Percentiles rank a stretch among this genome's conserved stretches.
phyloP scores from a whole-genome alignment of 2,329 filamentous ascomycete genomes.

The Cladophialophora carrionii region DNA sequence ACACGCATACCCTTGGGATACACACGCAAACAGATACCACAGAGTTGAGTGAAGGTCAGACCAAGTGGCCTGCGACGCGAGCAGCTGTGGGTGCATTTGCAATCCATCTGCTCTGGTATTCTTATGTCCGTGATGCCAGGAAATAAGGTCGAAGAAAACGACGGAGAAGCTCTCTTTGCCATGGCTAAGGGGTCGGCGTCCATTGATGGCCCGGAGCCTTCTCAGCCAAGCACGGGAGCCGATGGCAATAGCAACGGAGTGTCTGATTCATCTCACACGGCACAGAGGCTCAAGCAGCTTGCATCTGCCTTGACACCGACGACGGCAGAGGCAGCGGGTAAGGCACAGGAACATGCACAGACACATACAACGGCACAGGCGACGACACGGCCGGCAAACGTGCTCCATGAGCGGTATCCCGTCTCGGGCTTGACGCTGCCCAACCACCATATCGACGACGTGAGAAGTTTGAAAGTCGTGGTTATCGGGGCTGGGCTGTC shows the following conservation, averaged over 20 bases:
- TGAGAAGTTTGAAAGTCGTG: slow-evolving; percentile 43
- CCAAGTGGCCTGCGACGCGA: background rate
- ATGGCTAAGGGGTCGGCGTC: slow-evolving; percentile 1
- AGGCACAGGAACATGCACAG: background rate
- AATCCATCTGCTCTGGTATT: background rate
- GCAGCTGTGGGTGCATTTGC: background rate
- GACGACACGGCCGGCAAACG: slow-evolving; percentile 7
- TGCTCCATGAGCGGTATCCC: slow-evolving; percentile 16
- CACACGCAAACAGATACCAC: background rate
- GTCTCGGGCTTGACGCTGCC: slow-evolving; percentile 36
- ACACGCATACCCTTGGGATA: background rate
- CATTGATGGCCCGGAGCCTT: slow-evolving; percentile 5
- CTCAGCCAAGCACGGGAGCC: background rate
- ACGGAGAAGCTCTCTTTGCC: background rate
- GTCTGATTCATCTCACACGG: background rate
- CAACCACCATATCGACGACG: slow-evolving; percentile 43
- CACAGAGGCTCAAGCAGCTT: background rate
- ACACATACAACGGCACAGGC: background rate
- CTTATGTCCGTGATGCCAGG: background rate
- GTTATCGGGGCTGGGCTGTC: slow-evolving; percentile 48
- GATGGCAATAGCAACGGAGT: no score
- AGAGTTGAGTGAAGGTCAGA: background rate
- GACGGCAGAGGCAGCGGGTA: no score
- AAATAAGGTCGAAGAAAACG: background rate
- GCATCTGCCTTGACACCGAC: background rate